A percentile compares a stretch with the other conserved stretches of the same genome.
Conservation (phyloP, 441 rosid genomes). For the Gossypium davidsonii region DNA sequence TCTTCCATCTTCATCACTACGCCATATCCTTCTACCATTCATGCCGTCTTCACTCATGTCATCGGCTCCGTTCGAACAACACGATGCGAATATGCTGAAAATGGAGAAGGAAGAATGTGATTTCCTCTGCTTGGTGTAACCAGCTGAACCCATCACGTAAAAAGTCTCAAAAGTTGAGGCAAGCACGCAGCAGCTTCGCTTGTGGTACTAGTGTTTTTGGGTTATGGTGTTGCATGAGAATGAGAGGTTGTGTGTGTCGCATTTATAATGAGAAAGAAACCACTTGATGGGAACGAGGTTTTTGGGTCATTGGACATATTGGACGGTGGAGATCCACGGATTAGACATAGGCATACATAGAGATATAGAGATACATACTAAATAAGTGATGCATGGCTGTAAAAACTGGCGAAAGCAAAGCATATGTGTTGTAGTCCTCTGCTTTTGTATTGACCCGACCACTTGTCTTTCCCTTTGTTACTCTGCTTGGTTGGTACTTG, state of each 20-base stretch:
- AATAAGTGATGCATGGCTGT: conserved; percentile 8
- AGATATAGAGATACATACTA: background rate
- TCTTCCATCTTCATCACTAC: conserved; percentile 63
- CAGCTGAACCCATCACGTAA: conserved; percentile 28
- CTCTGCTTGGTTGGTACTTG: background rate
- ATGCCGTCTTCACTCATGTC: conserved; percentile 52
- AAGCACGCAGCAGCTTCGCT: background rate
- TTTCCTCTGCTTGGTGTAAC: conserved; percentile 37
- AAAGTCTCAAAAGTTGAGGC: background rate
- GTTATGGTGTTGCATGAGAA: background rate
- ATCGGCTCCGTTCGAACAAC: conserved; percentile 46
- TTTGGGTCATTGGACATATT: background rate
- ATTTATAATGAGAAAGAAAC: conserved; percentile 20
- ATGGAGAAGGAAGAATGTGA: conserved; percentile 38
- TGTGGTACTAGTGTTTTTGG: background rate
- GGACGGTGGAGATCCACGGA: background rate
- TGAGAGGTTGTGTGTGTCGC: background rate
- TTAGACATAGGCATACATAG: background rate
- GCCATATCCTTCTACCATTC: conserved; percentile 36
- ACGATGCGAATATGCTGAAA: conserved; percentile 44
- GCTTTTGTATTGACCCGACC: conserved; percentile 25
- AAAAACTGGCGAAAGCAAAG: conserved; percentile 28
- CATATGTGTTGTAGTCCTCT: conserved; percentile 32
- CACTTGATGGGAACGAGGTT: conserved; percentile 1
- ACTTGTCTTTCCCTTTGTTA: conserved; percentile 2